phyloP scores from a whole-genome alignment of 1,139 yeast species.

The Kodamaea derodonti region DNA sequence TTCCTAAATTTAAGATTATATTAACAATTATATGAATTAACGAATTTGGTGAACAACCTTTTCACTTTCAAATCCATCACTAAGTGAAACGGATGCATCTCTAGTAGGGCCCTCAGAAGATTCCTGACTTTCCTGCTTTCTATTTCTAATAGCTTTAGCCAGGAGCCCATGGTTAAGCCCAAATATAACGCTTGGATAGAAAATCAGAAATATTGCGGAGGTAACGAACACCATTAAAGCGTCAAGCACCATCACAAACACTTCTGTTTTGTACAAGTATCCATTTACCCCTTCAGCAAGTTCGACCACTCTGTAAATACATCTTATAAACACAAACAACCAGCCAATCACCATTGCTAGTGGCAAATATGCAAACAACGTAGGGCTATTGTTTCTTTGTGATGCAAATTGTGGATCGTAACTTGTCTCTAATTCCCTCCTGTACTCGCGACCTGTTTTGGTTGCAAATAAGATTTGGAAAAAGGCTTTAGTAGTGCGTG shows the following conservation, averaged over 20 bases:
- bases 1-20: too few species aligned
- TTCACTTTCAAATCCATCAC: background rate
- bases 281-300: slow-evolving; percentile 34
- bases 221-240: slow-evolving; percentile 22
- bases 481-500: slow-evolving; percentile 6
- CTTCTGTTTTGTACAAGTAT: slow-evolving; percentile 30
- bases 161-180: slow-evolving; percentile 17
- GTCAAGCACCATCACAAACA: slow-evolving; percentile 25
- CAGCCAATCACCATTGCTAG: slow-evolving; percentile 19
- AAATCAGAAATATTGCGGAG: slow-evolving; percentile 16
- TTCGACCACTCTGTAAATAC: slow-evolving; percentile 31
- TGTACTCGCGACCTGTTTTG: slow-evolving; percentile 13
- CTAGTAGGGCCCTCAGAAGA: background rate
- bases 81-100: background rate
- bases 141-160: slow-evolving; percentile 1
- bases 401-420: slow-evolving; percentile 16
- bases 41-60: background rate
- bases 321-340: slow-evolving; percentile 25
- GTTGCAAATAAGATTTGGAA: slow-evolving; percentile 23
- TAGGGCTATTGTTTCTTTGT: slow-evolving; percentile 12
- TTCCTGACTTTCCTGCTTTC: background rate
- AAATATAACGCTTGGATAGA: slow-evolving; percentile 26
- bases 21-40: too few species aligned
- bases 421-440: slow-evolving; percentile 15
- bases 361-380: slow-evolving; percentile 22